Evolutionary conservation across 2,329 filamentous ascomycete genomes (phyloP), one percentile per base, ranked within the genome.

Genomic region (Verruconis gallopava): DNA sequence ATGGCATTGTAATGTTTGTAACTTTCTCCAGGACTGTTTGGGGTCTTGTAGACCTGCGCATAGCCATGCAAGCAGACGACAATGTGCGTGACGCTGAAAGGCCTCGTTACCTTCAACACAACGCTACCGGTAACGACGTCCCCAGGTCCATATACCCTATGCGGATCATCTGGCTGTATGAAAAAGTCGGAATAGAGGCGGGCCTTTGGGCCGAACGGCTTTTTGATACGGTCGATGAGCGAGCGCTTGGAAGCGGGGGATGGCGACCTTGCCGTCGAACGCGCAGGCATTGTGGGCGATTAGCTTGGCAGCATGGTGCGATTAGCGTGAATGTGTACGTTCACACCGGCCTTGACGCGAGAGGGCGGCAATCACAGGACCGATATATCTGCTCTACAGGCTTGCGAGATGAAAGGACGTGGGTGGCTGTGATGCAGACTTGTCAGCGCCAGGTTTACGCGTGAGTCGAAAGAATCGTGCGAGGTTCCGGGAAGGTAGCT

Each of bases 101-200:
- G 78, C 59, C 85, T 85, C 51, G 81, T 66, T 25, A 85, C 72
- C 44, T 76, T 79, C 51, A 89, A 65, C 46, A 84, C 69, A 37
- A 89, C 81, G 48, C 73, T 73, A 42, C 84, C 84, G 44, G 72
- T 74, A 37, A 91, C 80, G 49, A 77, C 65, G 54, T 89, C 83
- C 46, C 83, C 83, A 3, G 81, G 80, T 19, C 68, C 69, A 60
- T 88, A 88, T 53, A 81, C 77, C 49, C 78, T 77, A 60, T 88
- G 79, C 11, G 83, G 83, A 55, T 89, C 81, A 55, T 83, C 73
- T 38, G 81, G 75, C 49, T 76, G 73, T 58, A 91, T 77, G 60
- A 84, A 76, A 63, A 86, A 91, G 56, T 89, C 83, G 63, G 77
- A 69, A 50, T 85, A 68, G 58, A 81, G 77, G 52, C 82, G 79